Percentiles rank a stretch among this genome's conserved stretches.
Evolutionary conservation across 306 rosid species (phyloP).

Genomic region (Gastrolobium villosum): DNA sequence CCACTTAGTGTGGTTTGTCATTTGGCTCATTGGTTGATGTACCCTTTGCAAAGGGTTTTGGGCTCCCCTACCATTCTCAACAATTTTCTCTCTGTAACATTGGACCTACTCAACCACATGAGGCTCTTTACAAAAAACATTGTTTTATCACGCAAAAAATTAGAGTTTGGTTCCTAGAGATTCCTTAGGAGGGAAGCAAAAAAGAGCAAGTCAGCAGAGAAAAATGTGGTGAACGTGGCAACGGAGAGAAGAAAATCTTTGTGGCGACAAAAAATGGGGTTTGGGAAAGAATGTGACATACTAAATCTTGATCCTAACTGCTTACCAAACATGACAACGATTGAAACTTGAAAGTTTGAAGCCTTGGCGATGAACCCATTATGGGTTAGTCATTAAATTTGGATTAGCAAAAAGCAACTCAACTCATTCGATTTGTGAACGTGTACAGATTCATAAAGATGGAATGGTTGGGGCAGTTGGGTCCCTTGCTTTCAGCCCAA

Average conservation of each 20-base stretch:
- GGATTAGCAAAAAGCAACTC: conserved; percentile 2
- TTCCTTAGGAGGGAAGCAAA: conserved; percentile 45
- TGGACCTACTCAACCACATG: background rate
- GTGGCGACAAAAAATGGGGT: conserved; percentile 13
- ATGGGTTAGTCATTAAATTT: conserved; percentile 3
- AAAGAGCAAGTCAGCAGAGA: background rate
- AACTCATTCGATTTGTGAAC: background rate
- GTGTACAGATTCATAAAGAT: background rate
- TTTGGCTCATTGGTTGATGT: too few species aligned
- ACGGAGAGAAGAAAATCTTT: background rate
- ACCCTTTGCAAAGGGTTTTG: too few species aligned
- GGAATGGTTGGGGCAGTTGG: conserved; percentile 28
- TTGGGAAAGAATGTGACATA: conserved; percentile 41
- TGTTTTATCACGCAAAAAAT: background rate
- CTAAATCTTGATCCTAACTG: conserved; percentile 46
- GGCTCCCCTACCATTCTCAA: too few species aligned
- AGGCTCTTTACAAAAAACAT: background rate
- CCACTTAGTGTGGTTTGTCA: too few species aligned
- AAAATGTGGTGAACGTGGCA: conserved; percentile 26
- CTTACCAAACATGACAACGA: conserved; percentile 48
- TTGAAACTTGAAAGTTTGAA: conserved; percentile 27
- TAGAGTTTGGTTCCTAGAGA: background rate
- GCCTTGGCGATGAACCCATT: conserved; percentile 15
- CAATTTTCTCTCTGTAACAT: too few species aligned
- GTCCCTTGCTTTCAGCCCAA: conserved; percentile 27